A percentile compares a stretch with the other conserved stretches of the same genome.
phyloP scores from a whole-genome alignment of 164 flowering plant genomes.

The Sedum album region DNA sequence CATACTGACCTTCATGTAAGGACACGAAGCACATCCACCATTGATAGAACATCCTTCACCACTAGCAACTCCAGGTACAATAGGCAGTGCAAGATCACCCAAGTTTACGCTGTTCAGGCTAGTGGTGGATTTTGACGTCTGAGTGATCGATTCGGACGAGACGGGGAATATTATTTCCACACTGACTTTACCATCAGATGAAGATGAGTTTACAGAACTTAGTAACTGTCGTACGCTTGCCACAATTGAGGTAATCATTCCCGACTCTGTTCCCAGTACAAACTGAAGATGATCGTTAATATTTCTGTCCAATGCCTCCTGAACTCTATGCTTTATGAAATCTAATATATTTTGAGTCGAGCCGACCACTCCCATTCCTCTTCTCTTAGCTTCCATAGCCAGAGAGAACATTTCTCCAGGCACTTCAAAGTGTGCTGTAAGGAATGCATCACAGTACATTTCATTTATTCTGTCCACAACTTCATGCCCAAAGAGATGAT shows the following conservation, averaged over 20 bases:
- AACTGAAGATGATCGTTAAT: slow-evolving; percentile 81
- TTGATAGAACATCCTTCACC: slow-evolving; percentile 97
- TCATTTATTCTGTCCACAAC: slow-evolving; percentile 81
- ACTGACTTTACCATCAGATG: slow-evolving; percentile 36
- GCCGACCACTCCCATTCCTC: slow-evolving; percentile 99
- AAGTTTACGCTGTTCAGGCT: slow-evolving; percentile 21
- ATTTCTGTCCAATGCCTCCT: slow-evolving; percentile 76
- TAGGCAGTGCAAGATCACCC: slow-evolving; percentile 39
- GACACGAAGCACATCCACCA: slow-evolving; percentile 98
- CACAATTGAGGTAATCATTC: slow-evolving; percentile 95
- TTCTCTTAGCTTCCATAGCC: slow-evolving; percentile 93
- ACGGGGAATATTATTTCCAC: slow-evolving; percentile 96
- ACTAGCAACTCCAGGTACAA: slow-evolving; percentile 87
- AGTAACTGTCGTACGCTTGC: slow-evolving; percentile 54
- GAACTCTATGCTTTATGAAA: slow-evolving; percentile 70
- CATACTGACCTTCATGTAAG: slow-evolving; percentile 86
- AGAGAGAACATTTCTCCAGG: slow-evolving; percentile 97
- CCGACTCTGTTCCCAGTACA: slow-evolving; percentile 94
- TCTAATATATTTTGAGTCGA: slow-evolving; percentile 94
- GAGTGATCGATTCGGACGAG: slow-evolving; percentile 75
- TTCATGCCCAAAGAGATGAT: slow-evolving; percentile 89
- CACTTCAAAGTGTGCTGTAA: slow-evolving; percentile 94
- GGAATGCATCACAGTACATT: slow-evolving; percentile 78
- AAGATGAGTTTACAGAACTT: slow-evolving; percentile 29
- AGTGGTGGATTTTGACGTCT: slow-evolving; percentile 28